Base-by-base conservation (phyloP, 176 grass and related monocot species). In the Pontederia paniculata region DNA sequence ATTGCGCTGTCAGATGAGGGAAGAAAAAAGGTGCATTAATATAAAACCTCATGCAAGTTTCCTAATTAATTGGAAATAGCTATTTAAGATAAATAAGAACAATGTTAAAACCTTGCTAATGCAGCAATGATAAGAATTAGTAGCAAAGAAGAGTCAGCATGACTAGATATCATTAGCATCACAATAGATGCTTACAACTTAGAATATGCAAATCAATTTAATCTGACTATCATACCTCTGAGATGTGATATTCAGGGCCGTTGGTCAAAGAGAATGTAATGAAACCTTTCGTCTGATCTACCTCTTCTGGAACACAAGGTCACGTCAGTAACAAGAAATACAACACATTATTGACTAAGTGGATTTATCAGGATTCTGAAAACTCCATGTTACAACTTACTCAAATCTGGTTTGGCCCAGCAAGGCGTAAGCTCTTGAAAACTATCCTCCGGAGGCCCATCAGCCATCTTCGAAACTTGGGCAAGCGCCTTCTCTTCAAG, bases 251-350 rank as follows among this genome's bases (percentile, higher is more conserved):
- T 71, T 94, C 89, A 13, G 80, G 84, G 3, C 80, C 80, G 37
- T 78, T 68, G 50, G 74, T 94, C 59, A 94, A 75, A 8, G 84
- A 88, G 64, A 94, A 82, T 67, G 84, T 94, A 69, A 94, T 74
- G 70, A 72, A 88, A n/a, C 89, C 89, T 9, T 77, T 75, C 52
- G 78, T 65, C 12, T 52, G 68, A 15, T 68, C 44, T 42, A 43
- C 9, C 52, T 37, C 20, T 42, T 78, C 84, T 94, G 64, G 45
- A 76, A 57, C 67, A 48, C 58, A 19, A 45, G 69, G 50, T n/a
- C 51, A 42, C 9, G 43, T 48, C 11, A n/a, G 57, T 50, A 70
- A 19, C 20, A 12, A 64, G 52, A 51, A 48, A 21, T 17, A 46
- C 5, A 19, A 15, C 21, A 15, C 18, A 23, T 6, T 3, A 17